A percentile compares a stretch with the other conserved stretches of the same genome.
These are phyloP conservation scores for Chrysanthemum lavandulifolium DNA, from an alignment of 129 eudicot genomes.

Conservation along the genomic window DNA sequence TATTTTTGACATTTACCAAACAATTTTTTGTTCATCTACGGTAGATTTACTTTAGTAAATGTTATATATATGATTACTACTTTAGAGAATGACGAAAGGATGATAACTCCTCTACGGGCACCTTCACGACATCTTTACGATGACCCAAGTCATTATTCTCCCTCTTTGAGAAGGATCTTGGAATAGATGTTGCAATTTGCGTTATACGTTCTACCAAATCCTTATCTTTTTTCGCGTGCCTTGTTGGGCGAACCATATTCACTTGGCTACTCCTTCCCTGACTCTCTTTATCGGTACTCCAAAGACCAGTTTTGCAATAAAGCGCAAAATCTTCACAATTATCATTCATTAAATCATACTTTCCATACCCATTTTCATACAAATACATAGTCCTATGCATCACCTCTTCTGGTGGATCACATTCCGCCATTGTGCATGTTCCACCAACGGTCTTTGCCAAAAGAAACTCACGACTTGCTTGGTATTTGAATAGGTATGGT, in stretches of 20 bases:
- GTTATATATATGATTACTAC: neutral
- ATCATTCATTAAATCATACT: neutral
- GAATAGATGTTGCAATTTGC: neutral
- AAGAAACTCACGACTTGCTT: neutral
- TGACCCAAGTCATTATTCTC: conserved; percentile 13
- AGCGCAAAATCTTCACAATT: conserved; percentile 16
- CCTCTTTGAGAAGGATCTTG: neutral
- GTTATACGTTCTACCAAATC: neutral
- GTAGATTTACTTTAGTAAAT: too few species aligned
- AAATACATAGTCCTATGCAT: neutral
- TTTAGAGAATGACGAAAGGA: neutral
- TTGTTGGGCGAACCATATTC: neutral
- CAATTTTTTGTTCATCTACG: too few species aligned
- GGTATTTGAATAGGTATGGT: neutral
- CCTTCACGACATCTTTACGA: conserved; percentile 14
- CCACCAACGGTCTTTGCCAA: neutral
- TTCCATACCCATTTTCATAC: neutral
- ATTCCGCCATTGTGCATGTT: neutral
- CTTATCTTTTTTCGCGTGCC: neutral
- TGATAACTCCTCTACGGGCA: conserved; percentile 4
- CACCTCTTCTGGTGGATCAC: neutral
- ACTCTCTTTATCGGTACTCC: neutral
- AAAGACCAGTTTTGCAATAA: conserved; percentile 5
- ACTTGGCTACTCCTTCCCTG: conserved; percentile 6
- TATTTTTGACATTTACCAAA: too few species aligned